Evolutionary conservation across 2,329 filamentous ascomycete genomes (phyloP).

Genomic region (Ophiostoma sp.): DNA sequence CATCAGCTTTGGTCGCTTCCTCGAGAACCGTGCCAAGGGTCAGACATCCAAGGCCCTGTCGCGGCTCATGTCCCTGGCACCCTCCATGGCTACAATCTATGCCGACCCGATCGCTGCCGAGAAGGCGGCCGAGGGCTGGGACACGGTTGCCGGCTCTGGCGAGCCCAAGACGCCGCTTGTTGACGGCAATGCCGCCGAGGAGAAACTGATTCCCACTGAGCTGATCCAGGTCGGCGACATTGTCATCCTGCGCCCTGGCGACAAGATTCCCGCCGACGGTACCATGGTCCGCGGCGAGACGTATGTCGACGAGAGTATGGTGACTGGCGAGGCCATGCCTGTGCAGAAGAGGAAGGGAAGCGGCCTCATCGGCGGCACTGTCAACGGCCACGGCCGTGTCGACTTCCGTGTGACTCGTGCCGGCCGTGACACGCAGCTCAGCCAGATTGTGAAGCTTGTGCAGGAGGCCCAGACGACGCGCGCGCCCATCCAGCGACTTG

Average conservation of each 20-base stretch:
- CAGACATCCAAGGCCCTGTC: constrained; percentile 94
- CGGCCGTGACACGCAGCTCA: constrained; percentile 91
- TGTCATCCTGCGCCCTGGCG: constrained; percentile 85
- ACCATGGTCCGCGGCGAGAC: constrained; percentile 81
- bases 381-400: constrained; percentile 86
- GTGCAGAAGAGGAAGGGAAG: constrained; percentile 81
- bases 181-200: constrained; percentile 63
- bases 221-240: constrained; percentile 90
- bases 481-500: constrained; percentile 89
- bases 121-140: constrained; percentile 80
- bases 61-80: constrained; percentile 87
- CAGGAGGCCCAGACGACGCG: constrained; percentile 93
- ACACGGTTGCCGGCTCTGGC: constrained; percentile 35
- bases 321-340: constrained; percentile 94
- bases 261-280: constrained; percentile 94
- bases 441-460: constrained; percentile 96
- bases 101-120: constrained; percentile 88
- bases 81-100: constrained; percentile 96
- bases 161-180: constrained; percentile 42
- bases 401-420: constrained; percentile 91
- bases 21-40: constrained; percentile 93
- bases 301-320: constrained; percentile 96
- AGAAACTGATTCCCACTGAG: constrained; percentile 85
- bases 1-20: constrained; percentile 79
- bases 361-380: constrained; percentile 82